Percentiles rank a stretch among this genome's conserved stretches.
These are phyloP conservation scores for Aspergillus novoparasiticus DNA, from an alignment of 2,329 filamentous ascomycete genomes.

Conservation along the genomic window DNA sequence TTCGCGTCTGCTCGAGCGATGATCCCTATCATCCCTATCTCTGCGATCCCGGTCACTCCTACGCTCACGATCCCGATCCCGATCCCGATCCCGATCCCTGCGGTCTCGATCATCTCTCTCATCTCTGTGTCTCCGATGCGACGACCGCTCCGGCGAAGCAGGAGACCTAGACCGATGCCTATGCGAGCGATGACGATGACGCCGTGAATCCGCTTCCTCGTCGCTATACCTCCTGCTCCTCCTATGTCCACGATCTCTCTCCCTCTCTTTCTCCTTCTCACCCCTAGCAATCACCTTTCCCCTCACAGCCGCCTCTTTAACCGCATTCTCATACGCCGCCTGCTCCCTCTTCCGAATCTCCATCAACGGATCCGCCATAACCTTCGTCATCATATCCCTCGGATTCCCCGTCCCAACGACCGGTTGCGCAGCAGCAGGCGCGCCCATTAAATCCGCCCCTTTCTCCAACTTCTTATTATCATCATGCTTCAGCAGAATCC, in stretches of 20 bases:
- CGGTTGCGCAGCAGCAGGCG: slow-evolving; percentile 14
- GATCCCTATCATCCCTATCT: slow-evolving; percentile 25
- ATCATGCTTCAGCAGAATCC: slow-evolving; percentile 73
- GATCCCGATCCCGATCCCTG: slow-evolving; percentile 13
- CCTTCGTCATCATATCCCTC: slow-evolving; percentile 80
- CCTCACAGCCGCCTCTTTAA: slow-evolving; percentile 47
- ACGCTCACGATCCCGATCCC: slow-evolving; percentile 10
- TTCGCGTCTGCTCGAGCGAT: slow-evolving; percentile 21
- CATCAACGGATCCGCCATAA: slow-evolving; percentile 86
- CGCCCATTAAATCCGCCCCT: slow-evolving; percentile 45
- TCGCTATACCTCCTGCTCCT: slow-evolving; percentile 27
- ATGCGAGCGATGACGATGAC: slow-evolving; percentile 27
- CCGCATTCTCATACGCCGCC: slow-evolving; percentile 66
- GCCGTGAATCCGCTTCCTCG: slow-evolving; percentile 25
- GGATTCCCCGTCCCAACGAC: slow-evolving; percentile 59
- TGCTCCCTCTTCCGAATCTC: slow-evolving; percentile 94
- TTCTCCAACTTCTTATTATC: slow-evolving; percentile 83
- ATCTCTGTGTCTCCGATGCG: slow-evolving; percentile 26
- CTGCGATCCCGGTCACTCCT: slow-evolving; percentile 16
- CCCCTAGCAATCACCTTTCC: slow-evolving; percentile 23
- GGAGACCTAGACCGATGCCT: slow-evolving; percentile 28
- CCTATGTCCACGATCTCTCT: slow-evolving; percentile 22
- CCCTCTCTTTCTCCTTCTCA: slow-evolving; percentile 20
- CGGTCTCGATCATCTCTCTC: slow-evolving; percentile 25
- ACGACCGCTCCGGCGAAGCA: slow-evolving; percentile 24